A percentile compares a stretch with the other conserved stretches of the same genome.
These are phyloP conservation scores for Yarrowia sp. DNA, from an alignment of 805 yeast genomes.

Conservation along the genomic window DNA sequence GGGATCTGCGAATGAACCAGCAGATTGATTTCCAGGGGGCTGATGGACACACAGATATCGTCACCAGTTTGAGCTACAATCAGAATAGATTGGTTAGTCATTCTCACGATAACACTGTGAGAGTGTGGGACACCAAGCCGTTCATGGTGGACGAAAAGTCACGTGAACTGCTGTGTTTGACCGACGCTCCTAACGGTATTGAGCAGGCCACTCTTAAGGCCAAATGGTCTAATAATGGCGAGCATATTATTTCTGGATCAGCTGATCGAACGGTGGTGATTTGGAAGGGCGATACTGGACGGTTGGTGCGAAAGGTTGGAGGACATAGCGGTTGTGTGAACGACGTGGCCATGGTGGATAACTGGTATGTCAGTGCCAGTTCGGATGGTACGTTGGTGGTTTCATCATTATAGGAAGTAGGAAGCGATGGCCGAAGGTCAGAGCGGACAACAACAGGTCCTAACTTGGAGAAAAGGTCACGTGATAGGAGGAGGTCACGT, in stretches of 20 bases:
- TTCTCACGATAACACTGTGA: conserved; percentile 63
- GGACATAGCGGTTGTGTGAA: conserved; percentile 71
- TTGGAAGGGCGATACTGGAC: conserved; percentile 66
- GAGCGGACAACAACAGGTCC: background rate
- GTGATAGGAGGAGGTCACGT: too few species aligned
- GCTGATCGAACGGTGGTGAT: conserved; percentile 63
- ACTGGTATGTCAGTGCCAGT: conserved; percentile 58
- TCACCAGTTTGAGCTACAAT: conserved; percentile 63
- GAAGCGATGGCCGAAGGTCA: background rate
- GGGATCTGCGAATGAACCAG: conserved; percentile 59
- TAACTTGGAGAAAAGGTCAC: too few species aligned
- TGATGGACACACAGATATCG: conserved; percentile 57
- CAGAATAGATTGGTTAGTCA: conserved; percentile 59
- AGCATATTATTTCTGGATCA: conserved; percentile 62
- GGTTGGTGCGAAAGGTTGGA: conserved; percentile 56
- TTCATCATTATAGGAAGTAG: background rate
- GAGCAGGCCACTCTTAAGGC: conserved; percentile 63
- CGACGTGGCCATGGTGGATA: conserved; percentile 59
- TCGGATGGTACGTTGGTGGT: conserved; percentile 64
- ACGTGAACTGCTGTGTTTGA: conserved; percentile 53
- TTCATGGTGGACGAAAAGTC: conserved; percentile 51
- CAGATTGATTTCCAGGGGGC: conserved; percentile 51
- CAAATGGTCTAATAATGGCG: conserved; percentile 53
- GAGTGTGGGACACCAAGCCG: conserved; percentile 62
- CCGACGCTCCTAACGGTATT: conserved; percentile 61